phyloP scores from a whole-genome alignment of 1,139 yeast species.

The Geotrichum citri-aurantii region DNA sequence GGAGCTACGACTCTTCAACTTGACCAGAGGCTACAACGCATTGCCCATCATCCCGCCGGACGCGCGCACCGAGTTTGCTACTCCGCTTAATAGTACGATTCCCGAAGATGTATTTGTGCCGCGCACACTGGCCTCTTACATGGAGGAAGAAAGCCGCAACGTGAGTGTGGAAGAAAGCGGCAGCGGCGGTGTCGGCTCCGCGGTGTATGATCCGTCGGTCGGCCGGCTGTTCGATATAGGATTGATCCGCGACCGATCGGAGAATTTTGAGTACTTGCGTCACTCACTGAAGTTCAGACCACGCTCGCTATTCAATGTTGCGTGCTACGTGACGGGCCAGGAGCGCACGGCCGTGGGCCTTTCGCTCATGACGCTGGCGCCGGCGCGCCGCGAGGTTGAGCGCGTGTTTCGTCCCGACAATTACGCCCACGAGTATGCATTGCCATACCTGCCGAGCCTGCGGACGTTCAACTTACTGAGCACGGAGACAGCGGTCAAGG shows the following conservation, averaged over 20 bases:
- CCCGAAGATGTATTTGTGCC: neutral
- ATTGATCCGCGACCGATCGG: constrained; percentile 1
- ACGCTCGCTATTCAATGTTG: neutral
- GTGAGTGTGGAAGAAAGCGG: neutral
- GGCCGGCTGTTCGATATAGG: constrained; percentile 14
- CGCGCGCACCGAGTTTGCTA: neutral
- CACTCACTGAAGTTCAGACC: neutral
- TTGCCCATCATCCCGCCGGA: constrained; percentile 12
- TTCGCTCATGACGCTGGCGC: neutral
- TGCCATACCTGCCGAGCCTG: constrained; percentile 2
- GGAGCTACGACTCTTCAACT: constrained; percentile 7
- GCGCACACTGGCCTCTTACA: neutral
- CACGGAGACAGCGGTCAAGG: constrained; percentile 14
- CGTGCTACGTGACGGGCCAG: constrained; percentile 10
- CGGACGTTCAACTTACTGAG: constrained; percentile 7
- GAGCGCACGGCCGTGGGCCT: constrained; percentile 14
- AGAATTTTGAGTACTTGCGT: neutral
- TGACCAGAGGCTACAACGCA: constrained; percentile 12
- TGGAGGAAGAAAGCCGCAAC: constrained; percentile 1
- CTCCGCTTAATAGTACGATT: neutral
- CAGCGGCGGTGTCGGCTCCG: neutral
- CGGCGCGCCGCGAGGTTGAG: neutral
- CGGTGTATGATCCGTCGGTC: constrained; percentile 9
- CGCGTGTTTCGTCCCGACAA: neutral
- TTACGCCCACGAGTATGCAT: neutral